Evolutionary conservation across 345 rosid species (phyloP).

Genomic region (Euphorbia peplus): DNA sequence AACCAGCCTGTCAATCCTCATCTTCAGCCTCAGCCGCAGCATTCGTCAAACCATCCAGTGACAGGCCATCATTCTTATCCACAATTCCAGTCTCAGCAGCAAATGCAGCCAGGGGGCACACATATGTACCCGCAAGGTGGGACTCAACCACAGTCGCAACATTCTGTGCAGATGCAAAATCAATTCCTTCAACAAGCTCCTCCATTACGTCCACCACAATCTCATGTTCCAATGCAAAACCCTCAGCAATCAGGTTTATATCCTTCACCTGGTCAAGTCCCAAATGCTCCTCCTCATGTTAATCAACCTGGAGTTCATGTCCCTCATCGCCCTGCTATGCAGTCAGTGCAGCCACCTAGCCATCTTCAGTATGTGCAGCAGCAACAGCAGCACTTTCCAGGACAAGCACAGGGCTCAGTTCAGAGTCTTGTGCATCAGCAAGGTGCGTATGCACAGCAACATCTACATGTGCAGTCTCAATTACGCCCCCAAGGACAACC

Average conservation of each 20-base stretch:
- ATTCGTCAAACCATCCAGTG: conserved; percentile 39
- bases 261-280: conserved; percentile 36
- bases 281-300: conserved; percentile 28
- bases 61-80: conserved; percentile 54
- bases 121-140: conserved; percentile 37
- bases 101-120: conserved; percentile 35
- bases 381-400: conserved; percentile 41
- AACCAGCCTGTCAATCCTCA: conserved; percentile 34
- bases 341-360: conserved; percentile 38
- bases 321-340: conserved; percentile 39
- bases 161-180: conserved; percentile 37
- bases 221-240: conserved; percentile 36
- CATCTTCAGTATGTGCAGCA: conserved; percentile 45
- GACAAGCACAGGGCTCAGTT: conserved; percentile 35
- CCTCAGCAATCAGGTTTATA: conserved; percentile 40
- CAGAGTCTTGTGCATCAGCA: conserved; percentile 43
- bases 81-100: conserved; percentile 43
- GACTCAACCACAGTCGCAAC: conserved; percentile 37
- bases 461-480: conserved; percentile 39
- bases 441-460: conserved; percentile 39
- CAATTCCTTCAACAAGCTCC: conserved; percentile 47
- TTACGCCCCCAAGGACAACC: conserved; percentile 33
- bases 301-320: conserved; percentile 41
- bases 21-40: conserved; percentile 36
- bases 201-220: conserved; percentile 37